These are phyloP conservation scores for Phaeomoniella chlamydospora DNA, from an alignment of 2,329 filamentous ascomycete genomes.

Conservation along the genomic window DNA sequence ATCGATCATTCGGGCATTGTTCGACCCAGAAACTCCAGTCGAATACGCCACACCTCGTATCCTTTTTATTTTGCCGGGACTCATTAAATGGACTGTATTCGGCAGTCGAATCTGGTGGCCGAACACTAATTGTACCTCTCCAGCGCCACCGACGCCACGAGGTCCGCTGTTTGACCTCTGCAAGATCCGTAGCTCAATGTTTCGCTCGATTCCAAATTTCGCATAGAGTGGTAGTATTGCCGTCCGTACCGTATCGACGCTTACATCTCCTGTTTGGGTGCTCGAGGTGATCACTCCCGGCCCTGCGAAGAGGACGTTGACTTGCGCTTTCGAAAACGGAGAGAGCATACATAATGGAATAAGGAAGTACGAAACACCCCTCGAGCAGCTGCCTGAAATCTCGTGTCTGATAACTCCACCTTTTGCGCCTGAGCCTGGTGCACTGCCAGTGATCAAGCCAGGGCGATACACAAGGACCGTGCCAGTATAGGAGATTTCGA, in stretches of 20 bases:
- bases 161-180: constrained; percentile 63
- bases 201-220: constrained; percentile 75
- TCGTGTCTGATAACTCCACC: constrained; percentile 68
- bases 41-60: constrained; percentile 90
- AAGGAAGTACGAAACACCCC: constrained; percentile 85
- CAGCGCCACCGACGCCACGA: constrained; percentile 66
- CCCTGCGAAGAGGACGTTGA: constrained; percentile 82
- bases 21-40: constrained; percentile 78
- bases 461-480: constrained; percentile 87
- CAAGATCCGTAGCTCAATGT: constrained; percentile 73
- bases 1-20: constrained; percentile 93
- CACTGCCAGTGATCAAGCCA: constrained; percentile 77
- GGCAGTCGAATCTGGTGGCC: constrained; percentile 85
- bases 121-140: constrained; percentile 86
- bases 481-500: constrained; percentile 93
- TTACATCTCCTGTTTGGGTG: constrained; percentile 66
- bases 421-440: constrained; percentile 58
- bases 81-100: constrained; percentile 82
- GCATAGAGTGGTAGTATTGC: constrained; percentile 82
- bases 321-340: constrained; percentile 79
- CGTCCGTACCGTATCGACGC: constrained; percentile 84
- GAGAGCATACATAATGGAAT: constrained; percentile 79
- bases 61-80: constrained; percentile 69
- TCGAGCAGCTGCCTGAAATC: constrained; percentile 58
- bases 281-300: constrained; percentile 84